Base-by-base conservation (phyloP, 768 basidiomycete genomes). In the Daedaleopsis sinensis region DNA sequence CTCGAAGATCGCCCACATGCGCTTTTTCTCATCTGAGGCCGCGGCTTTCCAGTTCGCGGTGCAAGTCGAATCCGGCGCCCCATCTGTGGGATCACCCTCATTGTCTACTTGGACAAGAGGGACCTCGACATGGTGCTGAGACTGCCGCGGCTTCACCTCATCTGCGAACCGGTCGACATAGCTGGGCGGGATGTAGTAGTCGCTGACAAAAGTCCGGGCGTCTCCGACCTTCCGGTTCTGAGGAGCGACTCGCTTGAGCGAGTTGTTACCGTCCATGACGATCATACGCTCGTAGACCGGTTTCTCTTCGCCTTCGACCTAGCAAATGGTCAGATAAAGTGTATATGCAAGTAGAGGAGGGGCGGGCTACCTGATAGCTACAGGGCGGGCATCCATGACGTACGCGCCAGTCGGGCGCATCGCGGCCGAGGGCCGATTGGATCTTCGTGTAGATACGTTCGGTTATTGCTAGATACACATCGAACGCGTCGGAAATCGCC, bases 381-480 rank as follows among this genome's bases (percentile, higher is more conserved):
- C 80, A 80, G 0, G 77, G 59, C 0, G 74, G 73, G 62, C 79
- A 81, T 0, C 71, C 64, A 55, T 79, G 70, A 35, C 64, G 24
- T 2, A 74, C 71, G 3, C 70, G 60, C 75, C 77, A 81, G 36
- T 78, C 46, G 0, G 70, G 68, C 0, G 52, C 43, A 52, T 76
- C 65, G 0, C 70, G 64, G 1, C 70, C 69, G 18, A 81, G 68
- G 5, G 61, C 66, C 6, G 11, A n/a, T 4, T 63, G 24, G 16
- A 78, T 67, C 0, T 49, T 58, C 2, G 23, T n/a, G 19, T 73
- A 57, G 19, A 77, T 67, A 0, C 1, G 11, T 0, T 62, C 59
- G 0, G 52, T 53, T 3, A 79, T 72, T 0, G 56, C 27, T 12
- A 80, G 70, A 59, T 78, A 80, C 0, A 72, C 49, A 55, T 80